Evolutionary conservation across 345 rosid species (phyloP), one percentile per base, ranked within the genome.

Genomic region (Nephelium lappaceum): DNA sequence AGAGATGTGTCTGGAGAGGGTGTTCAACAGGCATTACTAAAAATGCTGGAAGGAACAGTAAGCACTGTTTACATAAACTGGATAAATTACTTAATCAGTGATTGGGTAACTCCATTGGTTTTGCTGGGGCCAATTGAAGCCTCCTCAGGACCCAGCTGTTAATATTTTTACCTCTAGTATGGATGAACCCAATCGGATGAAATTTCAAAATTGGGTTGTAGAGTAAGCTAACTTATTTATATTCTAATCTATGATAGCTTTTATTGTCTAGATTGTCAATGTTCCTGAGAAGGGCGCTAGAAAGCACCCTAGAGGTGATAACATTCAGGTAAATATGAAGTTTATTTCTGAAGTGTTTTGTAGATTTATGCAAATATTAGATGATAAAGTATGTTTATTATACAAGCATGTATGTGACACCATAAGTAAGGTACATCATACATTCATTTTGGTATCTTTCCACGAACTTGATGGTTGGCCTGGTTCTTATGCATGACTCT

Each of bases 1-100:
- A 92, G 98, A 89, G 99, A 97, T 92, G 99, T 97, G 27, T 97
- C 99, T 43, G 98, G 99, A 73, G 99, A 96, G 85, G 98, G 98
- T 80, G 99, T 96, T 80, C 98, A 96, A 88, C 99, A 96, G 86
- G 99, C 99, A 61, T 81, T 97, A 49, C 83, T 97, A 73, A 94
- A 97, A 79, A 97, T 97, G 99, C 90, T 96, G 67, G 99, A 96
- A 90, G 99, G 99, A 86, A 94, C 98, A 75, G 98, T 97, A 88
- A 86, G 99, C 64, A 42, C 67, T 11, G 14, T 77, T 66, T 65
- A 42, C 76, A 60, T 67, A 49, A 69, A 53, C 43, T 72, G 31
- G 68, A 45, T 49, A 18, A 69, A 21, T 63, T 45, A 43, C 16
- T 78, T 68, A 25, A n/a, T 73, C 39, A 16, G 43, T 27, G 38